Base-by-base conservation (phyloP, 495 filamentous ascomycete species). In the Haplographium delicatum region DNA sequence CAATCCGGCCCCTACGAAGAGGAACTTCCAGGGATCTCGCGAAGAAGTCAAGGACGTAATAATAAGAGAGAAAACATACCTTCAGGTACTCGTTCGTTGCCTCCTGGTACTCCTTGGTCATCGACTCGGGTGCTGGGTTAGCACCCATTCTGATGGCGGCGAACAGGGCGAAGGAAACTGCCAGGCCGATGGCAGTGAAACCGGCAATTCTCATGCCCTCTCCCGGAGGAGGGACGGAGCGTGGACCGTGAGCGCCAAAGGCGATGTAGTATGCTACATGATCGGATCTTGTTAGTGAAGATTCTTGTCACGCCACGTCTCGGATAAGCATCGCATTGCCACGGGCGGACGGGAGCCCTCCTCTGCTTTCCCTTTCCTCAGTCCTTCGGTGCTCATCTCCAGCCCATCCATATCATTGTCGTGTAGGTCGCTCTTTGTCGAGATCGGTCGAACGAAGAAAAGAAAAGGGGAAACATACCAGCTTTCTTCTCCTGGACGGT, bases 401-500 rank as follows among this genome's bases (percentile, higher is more conserved):
- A 19, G 6, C 27, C 20, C 28, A n/a, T 38, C 46, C 26, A 4
- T 27, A 7, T 6, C 22, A 27, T 33, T 33, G 5, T 5, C n/a
- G 20, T 35, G 15, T 4, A 25, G 28, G 27, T 44, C 27, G 28
- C 5, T 15, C 2, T 13, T 3, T 1, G 7, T 1, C 1, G 2
- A 18, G 19, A 13, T 1, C 28, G 7, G 13, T 43, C 23, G 22
- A 8, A 1, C 7, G 4, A 13, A 13, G 3, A 26, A 16, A 27
- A 7, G 24, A 13, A n/a, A 8, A 50, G 22, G 20, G 39, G 34
- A 26, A 50, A 54, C 93, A 62, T 83, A 97, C 93, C 91, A 64
- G 93, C 94, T 77, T 94, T 96, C 86, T 97, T 96, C 79, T 98
- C 93, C 70, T 89, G 82, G 56, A 91, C 33, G 24, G 93, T 98